Conservation (phyloP, 1,284 basidiomycete species). For the Heterobasidion occidentale region DNA sequence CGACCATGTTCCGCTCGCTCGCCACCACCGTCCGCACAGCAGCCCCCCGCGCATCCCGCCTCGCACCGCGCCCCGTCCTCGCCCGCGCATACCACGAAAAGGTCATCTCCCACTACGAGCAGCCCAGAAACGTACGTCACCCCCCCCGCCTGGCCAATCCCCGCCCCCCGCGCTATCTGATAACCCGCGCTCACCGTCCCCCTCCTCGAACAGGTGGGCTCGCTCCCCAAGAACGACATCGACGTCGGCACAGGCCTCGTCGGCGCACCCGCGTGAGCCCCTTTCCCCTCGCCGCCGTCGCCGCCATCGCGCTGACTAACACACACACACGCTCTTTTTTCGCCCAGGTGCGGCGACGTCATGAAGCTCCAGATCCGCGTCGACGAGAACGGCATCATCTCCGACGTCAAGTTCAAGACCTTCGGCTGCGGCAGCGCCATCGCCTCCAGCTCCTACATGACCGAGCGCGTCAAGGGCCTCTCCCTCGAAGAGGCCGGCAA, state of each 20-base stretch:
- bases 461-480: conserved; percentile 94
- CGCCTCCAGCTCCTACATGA: conserved; percentile 95
- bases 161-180: conserved; percentile 42
- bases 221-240: conserved; percentile 83
- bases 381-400: conserved; percentile 90
- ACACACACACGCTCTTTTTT: conserved; percentile 9
- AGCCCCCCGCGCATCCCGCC: conserved; percentile 32
- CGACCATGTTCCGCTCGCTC: conserved; percentile 60
- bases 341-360: conserved; percentile 75
- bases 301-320: neutral
- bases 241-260: conserved; percentile 98
- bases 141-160: conserved; percentile 14
- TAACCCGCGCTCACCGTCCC: conserved; percentile 24
- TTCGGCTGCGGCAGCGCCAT: conserved; percentile 98
- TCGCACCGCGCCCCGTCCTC: conserved; percentile 37
- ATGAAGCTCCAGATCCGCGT: conserved; percentile 99
- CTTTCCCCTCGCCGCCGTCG: conserved; percentile 2
- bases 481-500: conserved; percentile 90
- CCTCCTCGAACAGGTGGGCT: conserved; percentile 70
- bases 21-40: conserved; percentile 36
- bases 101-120: conserved; percentile 94
- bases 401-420: conserved; percentile 98
- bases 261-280: conserved; percentile 89
- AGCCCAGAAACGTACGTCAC: conserved; percentile 81
- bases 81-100: conserved; percentile 84